These are phyloP conservation scores for Dissophora ornata DNA, from an alignment of 192 early-diverging fungal genomes.

Conservation along the genomic window DNA sequence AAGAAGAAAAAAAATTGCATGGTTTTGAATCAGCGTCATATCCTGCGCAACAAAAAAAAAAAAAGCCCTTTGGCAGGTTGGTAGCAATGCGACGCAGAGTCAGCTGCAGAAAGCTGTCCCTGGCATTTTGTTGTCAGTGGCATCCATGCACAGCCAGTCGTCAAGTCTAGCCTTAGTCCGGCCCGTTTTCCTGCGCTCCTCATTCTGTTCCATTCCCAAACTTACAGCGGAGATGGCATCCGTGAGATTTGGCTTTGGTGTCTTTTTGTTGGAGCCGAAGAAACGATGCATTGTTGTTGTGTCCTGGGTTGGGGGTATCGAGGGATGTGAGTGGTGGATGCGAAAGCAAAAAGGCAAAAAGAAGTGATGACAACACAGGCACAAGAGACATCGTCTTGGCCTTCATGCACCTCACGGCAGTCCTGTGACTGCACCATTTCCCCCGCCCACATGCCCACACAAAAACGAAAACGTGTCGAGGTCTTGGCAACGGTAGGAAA, in stretches of 20 bases:
- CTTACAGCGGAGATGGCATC: constrained; percentile 84
- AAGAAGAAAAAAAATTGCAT: constrained; percentile 18
- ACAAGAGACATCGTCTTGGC: no score
- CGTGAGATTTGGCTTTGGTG: constrained; percentile 86
- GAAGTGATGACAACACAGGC: constrained; percentile 3
- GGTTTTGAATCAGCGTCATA: not conserved
- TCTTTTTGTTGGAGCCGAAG: constrained; percentile 89
- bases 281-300: constrained; percentile 93
- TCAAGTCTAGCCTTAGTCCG: no score
- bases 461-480: not conserved
- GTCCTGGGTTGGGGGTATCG: no score
- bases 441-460: no score
- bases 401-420: no score
- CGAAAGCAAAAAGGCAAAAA: not conserved
- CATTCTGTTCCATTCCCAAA: not conserved
- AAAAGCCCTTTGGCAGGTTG: no score
- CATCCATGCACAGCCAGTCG: no score
- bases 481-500: not conserved
- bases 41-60: no score
- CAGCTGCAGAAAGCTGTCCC: no score
- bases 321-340: not conserved
- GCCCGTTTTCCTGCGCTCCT: not conserved
- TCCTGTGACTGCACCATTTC: no score
- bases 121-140: no score
- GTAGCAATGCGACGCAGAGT: not conserved